These are phyloP conservation scores for Isabelozyma rhagii DNA, from an alignment of 805 yeast species.

Conservation along the genomic window DNA sequence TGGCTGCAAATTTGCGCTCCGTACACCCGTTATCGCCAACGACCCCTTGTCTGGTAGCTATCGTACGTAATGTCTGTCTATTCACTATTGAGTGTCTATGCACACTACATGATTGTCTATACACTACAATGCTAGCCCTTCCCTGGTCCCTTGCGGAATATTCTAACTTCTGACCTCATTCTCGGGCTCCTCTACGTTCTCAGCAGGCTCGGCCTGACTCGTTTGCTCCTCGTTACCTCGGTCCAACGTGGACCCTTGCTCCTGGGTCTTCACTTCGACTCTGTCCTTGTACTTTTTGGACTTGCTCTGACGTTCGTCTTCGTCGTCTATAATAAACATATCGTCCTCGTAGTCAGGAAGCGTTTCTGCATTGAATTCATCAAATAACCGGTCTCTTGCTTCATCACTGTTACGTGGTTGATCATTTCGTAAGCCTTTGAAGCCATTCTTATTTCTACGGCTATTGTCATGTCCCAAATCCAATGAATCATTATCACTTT, in stretches of 20 bases:
- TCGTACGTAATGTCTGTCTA: too few relatives aligned
- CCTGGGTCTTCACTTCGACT: background rate
- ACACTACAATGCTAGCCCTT: too few relatives aligned
- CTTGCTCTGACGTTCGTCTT: constrained; percentile 22
- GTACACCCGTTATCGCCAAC: too few relatives aligned
- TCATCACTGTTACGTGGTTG: constrained; percentile 22
- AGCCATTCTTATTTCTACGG: constrained; percentile 5
- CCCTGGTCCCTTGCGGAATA: too few relatives aligned
- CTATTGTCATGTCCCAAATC: constrained; percentile 27
- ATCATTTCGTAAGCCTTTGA: background rate
- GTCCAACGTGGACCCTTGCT: background rate
- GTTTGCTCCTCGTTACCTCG: background rate
- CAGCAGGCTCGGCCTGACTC: background rate
- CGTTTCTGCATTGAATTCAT: constrained; percentile 36
- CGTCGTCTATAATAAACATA: constrained; percentile 40
- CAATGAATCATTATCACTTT: constrained; percentile 24
- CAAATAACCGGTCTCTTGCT: constrained; percentile 40
- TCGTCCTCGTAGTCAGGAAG: constrained; percentile 35
- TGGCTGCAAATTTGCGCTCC: too few relatives aligned
- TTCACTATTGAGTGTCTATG: too few relatives aligned
- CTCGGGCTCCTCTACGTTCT: background rate
- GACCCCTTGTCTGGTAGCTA: too few relatives aligned
- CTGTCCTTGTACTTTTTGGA: background rate
- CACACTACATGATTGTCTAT: too few relatives aligned
- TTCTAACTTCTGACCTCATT: background rate